A percentile compares a stretch with the other conserved stretches of the same genome.
Conservation (phyloP, 306 rosid genomes). For the Herpetospermum pedunculosum region DNA sequence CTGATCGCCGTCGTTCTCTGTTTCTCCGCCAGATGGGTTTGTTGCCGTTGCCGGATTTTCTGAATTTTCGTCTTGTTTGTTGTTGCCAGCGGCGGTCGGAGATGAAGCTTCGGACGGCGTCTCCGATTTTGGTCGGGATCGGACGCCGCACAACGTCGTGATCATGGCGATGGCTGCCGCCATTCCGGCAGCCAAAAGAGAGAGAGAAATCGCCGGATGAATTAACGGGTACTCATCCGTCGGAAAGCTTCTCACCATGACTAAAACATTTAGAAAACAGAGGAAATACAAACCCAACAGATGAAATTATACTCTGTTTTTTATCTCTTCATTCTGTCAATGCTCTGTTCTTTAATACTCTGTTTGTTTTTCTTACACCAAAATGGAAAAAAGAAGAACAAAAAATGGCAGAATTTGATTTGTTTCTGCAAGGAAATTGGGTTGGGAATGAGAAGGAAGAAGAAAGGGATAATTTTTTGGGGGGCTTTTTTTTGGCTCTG, state of each 20-base stretch:
- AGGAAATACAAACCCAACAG: not conserved
- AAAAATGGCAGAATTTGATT: not conserved
- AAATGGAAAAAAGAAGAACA: not conserved
- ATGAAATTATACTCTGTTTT: not conserved
- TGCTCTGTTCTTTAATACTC: not conserved
- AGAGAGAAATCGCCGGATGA: constrained; percentile 31
- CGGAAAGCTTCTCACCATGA: constrained; percentile 62
- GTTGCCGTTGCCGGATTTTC: not conserved
- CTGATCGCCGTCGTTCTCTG: constrained; percentile 2
- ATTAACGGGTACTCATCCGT: constrained; percentile 21
- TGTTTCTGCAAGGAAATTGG: constrained; percentile 6
- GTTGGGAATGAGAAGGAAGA: not conserved
- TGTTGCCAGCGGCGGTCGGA: not conserved
- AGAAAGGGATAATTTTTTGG: not conserved
- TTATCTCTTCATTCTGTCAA: not conserved
- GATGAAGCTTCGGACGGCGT: not conserved
- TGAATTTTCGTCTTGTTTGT: not conserved
- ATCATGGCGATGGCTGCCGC: constrained; percentile 47
- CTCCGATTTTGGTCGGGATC: constrained; percentile 20
- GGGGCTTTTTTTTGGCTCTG: not conserved
- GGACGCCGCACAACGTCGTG: constrained; percentile 34
- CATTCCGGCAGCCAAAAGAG: constrained; percentile 30
- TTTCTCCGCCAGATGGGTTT: not conserved
- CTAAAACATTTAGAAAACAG: constrained; percentile 8
- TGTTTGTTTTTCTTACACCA: too few relatives aligned